A percentile compares a stretch with the other conserved stretches of the same genome.
Conservation (phyloP, 108 stramenopile species). For the Chaetoceros tenuissimus region DNA sequence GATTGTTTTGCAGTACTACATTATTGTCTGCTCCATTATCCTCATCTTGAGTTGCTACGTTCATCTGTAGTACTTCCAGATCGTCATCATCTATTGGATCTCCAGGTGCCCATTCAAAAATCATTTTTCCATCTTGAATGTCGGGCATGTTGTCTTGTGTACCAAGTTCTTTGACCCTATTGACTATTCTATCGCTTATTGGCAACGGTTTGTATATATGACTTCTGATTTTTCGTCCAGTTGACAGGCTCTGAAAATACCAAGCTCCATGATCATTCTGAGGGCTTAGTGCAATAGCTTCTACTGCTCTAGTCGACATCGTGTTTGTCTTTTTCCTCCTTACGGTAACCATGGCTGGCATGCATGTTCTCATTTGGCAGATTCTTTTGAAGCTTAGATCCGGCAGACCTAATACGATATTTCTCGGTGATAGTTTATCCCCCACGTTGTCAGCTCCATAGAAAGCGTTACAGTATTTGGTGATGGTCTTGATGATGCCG, state of each 20-base stretch:
- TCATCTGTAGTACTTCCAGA: not conserved
- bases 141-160: not conserved
- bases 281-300: constrained; percentile 19
- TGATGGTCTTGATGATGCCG: not conserved
- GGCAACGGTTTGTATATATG: not conserved
- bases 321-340: constrained; percentile 11
- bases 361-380: not conserved
- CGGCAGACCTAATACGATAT: not conserved
- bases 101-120: constrained; percentile 10
- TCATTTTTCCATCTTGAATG: not conserved
- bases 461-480: not conserved
- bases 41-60: not conserved
- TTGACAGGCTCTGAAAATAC: not conserved
- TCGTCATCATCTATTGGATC: not conserved
- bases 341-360: not conserved
- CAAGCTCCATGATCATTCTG: not conserved
- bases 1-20: not conserved
- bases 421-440: constrained; percentile 9
- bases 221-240: not conserved
- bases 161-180: not conserved
- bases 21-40: not conserved
- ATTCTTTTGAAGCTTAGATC: not conserved
- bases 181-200: not conserved
- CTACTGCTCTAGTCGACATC: constrained; percentile 14
- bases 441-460: constrained; percentile 10